These are phyloP conservation scores for Casuarina cunninghamiana DNA, from an alignment of 306 rosid genomes.

Conservation along the genomic window DNA sequence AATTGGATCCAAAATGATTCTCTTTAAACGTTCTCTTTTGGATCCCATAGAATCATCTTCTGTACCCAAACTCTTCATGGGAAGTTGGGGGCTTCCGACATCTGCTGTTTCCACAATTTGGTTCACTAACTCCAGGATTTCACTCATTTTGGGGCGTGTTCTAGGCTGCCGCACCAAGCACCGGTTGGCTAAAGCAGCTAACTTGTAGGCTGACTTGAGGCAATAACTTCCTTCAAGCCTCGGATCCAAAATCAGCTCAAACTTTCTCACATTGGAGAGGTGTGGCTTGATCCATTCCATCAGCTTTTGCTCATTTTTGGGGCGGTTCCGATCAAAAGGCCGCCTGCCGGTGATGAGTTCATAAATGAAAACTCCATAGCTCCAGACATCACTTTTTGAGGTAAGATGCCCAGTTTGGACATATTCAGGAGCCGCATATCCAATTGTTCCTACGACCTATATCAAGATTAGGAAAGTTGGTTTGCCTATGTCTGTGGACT, in stretches of 20 bases:
- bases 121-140: slow-evolving; percentile 45
- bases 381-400: slow-evolving; percentile 58
- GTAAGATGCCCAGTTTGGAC: slow-evolving; percentile 62
- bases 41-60: slow-evolving; percentile 32
- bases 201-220: slow-evolving; percentile 47
- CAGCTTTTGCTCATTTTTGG: slow-evolving; percentile 54
- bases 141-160: slow-evolving; percentile 60
- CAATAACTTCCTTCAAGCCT: slow-evolving; percentile 52
- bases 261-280: slow-evolving; percentile 42
- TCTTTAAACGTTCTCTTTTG: slow-evolving; percentile 37
- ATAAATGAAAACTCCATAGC: slow-evolving; percentile 57
- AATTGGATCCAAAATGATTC: slow-evolving; percentile 40
- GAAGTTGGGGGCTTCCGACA: slow-evolving; percentile 34
- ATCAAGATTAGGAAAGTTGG: slow-evolving; percentile 1
- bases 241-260: slow-evolving; percentile 51
- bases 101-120: slow-evolving; percentile 31
- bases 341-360: slow-evolving; percentile 68
- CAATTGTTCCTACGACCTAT: slow-evolving; percentile 64
- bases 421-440: slow-evolving; percentile 72
- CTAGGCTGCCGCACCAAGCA: slow-evolving; percentile 49
- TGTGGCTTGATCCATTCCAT: slow-evolving; percentile 58
- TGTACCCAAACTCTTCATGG: slow-evolving; percentile 19
- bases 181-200: slow-evolving; percentile 53
- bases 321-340: slow-evolving; percentile 60
- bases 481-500: not conserved